Conservation (phyloP, 2,329 filamentous ascomycete genomes). For the Microcyclosporella mali region DNA sequence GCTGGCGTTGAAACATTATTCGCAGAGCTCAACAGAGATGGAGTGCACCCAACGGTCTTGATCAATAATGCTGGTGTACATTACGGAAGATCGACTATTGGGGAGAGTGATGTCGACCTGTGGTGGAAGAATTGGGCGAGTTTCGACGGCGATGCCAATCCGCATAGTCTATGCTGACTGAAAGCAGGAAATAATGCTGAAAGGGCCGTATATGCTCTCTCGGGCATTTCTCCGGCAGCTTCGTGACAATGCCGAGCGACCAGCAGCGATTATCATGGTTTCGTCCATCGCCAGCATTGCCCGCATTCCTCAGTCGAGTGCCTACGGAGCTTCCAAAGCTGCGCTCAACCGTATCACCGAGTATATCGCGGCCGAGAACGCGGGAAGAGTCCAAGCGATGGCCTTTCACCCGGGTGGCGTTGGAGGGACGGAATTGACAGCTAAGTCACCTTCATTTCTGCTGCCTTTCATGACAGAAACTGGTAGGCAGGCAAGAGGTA, state of each 20-base stretch:
- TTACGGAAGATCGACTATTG: conserved; percentile 10
- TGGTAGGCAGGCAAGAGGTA: neutral
- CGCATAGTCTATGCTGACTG: too few species aligned
- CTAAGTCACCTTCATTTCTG: conserved; percentile 29
- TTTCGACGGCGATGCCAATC: too few species aligned
- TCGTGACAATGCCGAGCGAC: neutral
- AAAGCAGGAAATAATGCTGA: conserved; percentile 46
- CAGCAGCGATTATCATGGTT: conserved; percentile 38
- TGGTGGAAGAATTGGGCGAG: conserved; percentile 28
- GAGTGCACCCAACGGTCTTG: conserved; percentile 23
- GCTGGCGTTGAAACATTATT: neutral
- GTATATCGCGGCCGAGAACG: conserved; percentile 37
- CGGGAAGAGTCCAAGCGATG: conserved; percentile 37
- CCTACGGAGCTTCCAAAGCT: conserved; percentile 44
- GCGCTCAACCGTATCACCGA: conserved; percentile 42
- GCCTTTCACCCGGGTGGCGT: conserved; percentile 43
- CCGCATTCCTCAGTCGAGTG: conserved; percentile 25
- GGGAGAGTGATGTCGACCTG: conserved; percentile 28
- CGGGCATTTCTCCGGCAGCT: conserved; percentile 7
- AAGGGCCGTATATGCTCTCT: conserved; percentile 32
- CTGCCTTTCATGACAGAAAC: neutral
- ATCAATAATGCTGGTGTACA: conserved; percentile 31
- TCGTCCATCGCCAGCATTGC: conserved; percentile 36
- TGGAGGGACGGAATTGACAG: conserved; percentile 37
- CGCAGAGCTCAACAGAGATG: neutral